Percentiles rank a stretch among this genome's conserved stretches.
phyloP scores from a whole-genome alignment of 2,329 filamentous ascomycete species.

The Calycina herbarum region DNA sequence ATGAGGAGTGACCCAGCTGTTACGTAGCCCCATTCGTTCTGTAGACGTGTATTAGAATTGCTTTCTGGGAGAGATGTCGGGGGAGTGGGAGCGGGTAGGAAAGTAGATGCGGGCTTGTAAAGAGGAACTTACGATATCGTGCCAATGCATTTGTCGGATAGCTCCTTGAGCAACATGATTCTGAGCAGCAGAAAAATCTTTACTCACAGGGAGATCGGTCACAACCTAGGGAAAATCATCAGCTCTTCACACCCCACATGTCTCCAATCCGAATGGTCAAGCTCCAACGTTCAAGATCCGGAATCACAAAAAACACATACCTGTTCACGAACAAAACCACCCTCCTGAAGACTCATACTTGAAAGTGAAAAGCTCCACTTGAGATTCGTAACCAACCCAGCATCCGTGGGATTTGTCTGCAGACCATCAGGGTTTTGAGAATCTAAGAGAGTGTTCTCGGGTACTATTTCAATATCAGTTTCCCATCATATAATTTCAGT shows the following conservation, averaged over 20 bases:
- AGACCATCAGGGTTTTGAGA: constrained; percentile 5
- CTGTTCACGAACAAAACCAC: constrained; percentile 14
- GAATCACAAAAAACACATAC: too few relatives aligned
- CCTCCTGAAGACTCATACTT: constrained; percentile 5
- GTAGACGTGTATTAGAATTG: not conserved
- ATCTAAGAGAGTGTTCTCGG: constrained; percentile 5
- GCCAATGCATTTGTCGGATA: constrained; percentile 17
- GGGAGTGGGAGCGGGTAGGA: too few relatives aligned
- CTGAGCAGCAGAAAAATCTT: constrained; percentile 15
- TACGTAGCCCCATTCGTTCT: constrained; percentile 16
- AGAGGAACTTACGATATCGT: constrained; percentile 10
- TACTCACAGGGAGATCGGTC: constrained; percentile 9
- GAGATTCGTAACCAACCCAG: constrained; percentile 10
- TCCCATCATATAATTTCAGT: too few relatives aligned
- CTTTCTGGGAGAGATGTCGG: not conserved
- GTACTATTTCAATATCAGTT: not conserved
- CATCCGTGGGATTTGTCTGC: constrained; percentile 7
- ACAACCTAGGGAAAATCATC: constrained; percentile 8
- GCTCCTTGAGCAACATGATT: constrained; percentile 13
- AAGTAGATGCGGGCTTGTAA: not conserved
- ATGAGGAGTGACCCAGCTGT: constrained; percentile 10
- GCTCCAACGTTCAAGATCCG: too few relatives aligned
- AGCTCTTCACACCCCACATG: not conserved
- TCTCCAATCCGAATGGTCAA: too few relatives aligned
- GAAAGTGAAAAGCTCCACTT: constrained; percentile 14